phyloP scores from a whole-genome alignment of 495 filamentous ascomycete genomes.

The Astrothelium macrocarpum region DNA sequence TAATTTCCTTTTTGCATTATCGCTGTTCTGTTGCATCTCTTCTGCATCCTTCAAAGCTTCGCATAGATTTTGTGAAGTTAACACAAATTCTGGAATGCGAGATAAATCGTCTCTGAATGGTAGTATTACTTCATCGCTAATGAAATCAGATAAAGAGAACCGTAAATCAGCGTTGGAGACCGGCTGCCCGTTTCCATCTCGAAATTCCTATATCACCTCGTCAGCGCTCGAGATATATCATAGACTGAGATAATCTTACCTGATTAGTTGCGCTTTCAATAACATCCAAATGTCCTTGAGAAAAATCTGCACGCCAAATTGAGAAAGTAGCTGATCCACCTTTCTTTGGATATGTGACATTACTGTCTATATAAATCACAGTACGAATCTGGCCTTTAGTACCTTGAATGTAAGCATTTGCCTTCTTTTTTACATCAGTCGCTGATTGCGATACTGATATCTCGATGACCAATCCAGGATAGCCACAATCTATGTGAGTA shows the following conservation, averaged over 20 bases:
- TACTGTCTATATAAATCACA: neutral
- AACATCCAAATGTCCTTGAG: neutral
- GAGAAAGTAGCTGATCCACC: constrained; percentile 1
- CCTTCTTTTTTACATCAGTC: neutral
- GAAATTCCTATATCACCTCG: constrained; percentile 4
- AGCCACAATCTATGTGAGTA: neutral
- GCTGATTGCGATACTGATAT: neutral
- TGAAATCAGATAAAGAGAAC: neutral
- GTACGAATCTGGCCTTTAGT: neutral
- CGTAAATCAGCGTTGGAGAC: neutral
- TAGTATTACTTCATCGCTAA: neutral
- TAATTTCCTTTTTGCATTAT: neutral
- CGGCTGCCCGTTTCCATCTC: neutral
- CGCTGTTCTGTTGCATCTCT: neutral
- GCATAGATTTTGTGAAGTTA: neutral
- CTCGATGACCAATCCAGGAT: neutral
- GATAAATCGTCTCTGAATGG: neutral
- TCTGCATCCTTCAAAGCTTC: neutral
- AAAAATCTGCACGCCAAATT: constrained; percentile 4
- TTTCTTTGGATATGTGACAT: neutral
- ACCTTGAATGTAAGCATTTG: neutral
- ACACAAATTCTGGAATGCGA: neutral
- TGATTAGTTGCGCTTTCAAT: neutral
- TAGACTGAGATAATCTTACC: constrained; percentile 1
- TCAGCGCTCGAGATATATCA: neutral